Conservation (phyloP, 257 asterid genomes). For the Nicotiana otophora region DNA sequence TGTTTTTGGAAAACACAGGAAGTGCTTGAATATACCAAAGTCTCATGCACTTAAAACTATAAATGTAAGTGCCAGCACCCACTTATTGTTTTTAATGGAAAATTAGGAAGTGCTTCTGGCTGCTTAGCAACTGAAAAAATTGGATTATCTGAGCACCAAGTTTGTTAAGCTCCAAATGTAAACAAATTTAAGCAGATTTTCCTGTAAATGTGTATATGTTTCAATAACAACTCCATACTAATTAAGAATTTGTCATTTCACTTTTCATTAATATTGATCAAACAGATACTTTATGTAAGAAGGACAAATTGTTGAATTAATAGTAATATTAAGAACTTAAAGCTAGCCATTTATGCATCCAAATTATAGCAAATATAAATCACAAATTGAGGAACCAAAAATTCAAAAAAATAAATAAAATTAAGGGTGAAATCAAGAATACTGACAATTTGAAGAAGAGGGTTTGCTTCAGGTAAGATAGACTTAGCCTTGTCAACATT, state of each 20-base stretch:
- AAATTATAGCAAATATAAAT: not conserved
- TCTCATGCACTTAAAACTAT: too few relatives aligned
- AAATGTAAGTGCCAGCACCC: too few relatives aligned
- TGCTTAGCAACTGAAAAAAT: too few relatives aligned
- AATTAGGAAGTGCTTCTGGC: too few relatives aligned
- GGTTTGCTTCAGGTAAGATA: conserved; percentile 46
- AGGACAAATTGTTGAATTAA: not conserved
- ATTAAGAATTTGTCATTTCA: not conserved
- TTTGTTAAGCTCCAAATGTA: not conserved
- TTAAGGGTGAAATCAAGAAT: not conserved
- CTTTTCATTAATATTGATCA: not conserved
- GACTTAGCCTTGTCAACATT: conserved; percentile 77
- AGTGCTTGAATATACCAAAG: too few relatives aligned
- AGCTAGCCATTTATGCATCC: not conserved
- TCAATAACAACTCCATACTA: not conserved
- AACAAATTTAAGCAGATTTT: not conserved
- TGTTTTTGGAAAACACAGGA: too few relatives aligned
- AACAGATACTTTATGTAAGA: not conserved
- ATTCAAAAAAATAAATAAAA: not conserved
- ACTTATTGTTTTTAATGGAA: too few relatives aligned
- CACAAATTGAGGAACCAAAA: not conserved
- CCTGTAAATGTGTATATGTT: not conserved
- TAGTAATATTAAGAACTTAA: not conserved
- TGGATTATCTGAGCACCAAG: not conserved
- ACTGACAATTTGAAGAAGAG: conserved; percentile 78